phyloP scores from a whole-genome alignment of 176 grass and related monocot genomes.

The Zoysia pacifica region DNA sequence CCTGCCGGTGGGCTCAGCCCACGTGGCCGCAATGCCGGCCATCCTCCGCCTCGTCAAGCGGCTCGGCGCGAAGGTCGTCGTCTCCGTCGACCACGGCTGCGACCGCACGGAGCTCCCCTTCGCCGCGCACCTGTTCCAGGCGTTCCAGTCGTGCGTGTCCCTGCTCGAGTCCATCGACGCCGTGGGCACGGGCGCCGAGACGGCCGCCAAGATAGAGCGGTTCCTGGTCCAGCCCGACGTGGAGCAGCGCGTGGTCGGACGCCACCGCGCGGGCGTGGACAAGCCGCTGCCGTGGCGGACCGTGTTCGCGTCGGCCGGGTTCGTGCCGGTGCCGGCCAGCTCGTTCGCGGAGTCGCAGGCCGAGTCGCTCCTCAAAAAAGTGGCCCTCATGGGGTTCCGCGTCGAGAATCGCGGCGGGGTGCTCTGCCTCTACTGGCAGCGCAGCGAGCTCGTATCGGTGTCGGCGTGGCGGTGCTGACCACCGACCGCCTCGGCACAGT shows the following conservation, averaged over 20 bases:
- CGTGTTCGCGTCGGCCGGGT: conserved; percentile 65
- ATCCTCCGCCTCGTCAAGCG: conserved; percentile 71
- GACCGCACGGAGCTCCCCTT: conserved; percentile 74
- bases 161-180: conserved; percentile 84
- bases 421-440: conserved; percentile 87
- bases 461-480: conserved; percentile 85
- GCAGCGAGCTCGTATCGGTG: conserved; percentile 70
- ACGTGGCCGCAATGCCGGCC: conserved; percentile 56
- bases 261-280: conserved; percentile 48
- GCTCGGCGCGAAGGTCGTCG: conserved; percentile 67
- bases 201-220: conserved; percentile 58
- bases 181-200: conserved; percentile 54
- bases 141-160: conserved; percentile 66
- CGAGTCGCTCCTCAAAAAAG: conserved; percentile 71
- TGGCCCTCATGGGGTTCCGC: conserved; percentile 73
- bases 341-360: conserved; percentile 88
- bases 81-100: conserved; percentile 77
- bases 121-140: conserved; percentile 67
- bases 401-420: conserved; percentile 77
- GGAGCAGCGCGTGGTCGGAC: conserved; percentile 54
- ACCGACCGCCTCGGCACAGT: not conserved
- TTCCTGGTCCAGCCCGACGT: conserved; percentile 74
- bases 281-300: conserved; percentile 53
- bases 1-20: conserved; percentile 58
- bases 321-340: conserved; percentile 67